A percentile compares a stretch with the other conserved stretches of the same genome.
Conservation (phyloP, 2,329 filamentous ascomycete genomes). For the Dendrostoma leiphaemia region DNA sequence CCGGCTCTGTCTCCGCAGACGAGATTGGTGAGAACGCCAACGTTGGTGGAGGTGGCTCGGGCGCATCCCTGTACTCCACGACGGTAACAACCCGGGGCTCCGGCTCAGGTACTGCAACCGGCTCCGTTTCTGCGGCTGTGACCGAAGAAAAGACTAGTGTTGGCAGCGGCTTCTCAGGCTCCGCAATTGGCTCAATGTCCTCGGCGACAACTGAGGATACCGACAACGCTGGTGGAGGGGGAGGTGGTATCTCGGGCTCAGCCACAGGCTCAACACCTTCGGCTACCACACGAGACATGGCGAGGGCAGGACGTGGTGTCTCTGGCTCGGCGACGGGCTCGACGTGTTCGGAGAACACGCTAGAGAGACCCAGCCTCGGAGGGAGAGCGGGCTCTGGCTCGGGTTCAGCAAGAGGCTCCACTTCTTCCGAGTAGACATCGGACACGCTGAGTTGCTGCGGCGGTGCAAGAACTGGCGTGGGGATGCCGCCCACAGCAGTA, state of each 20-base stretch:
- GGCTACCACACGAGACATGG: constrained; percentile 20
- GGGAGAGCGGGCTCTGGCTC: constrained; percentile 35
- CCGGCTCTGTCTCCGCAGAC: constrained; percentile 19
- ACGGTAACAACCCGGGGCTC: constrained; percentile 2
- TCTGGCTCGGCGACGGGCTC: constrained; percentile 25
- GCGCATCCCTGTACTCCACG: constrained; percentile 7
- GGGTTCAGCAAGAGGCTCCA: constrained; percentile 35
- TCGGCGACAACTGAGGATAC: constrained; percentile 14
- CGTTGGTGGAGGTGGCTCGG: constrained; percentile 9
- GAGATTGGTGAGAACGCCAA: constrained; percentile 16
- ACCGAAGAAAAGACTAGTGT: constrained; percentile 15
- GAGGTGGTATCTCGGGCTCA: constrained; percentile 27
- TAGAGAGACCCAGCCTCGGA: constrained; percentile 31
- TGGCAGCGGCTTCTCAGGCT: constrained; percentile 11
- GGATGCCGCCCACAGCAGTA: constrained; percentile 22
- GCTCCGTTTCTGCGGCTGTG: constrained; percentile 19
- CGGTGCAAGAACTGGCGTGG: constrained; percentile 27
- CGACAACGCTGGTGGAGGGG: constrained; percentile 19
- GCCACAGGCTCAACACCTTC: constrained; percentile 27
- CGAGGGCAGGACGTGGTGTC: constrained; percentile 17
- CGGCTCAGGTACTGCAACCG: constrained; percentile 11
- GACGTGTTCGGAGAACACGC: constrained; percentile 25
- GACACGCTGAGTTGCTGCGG: constrained; percentile 42
- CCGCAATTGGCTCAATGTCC: constrained; percentile 18
- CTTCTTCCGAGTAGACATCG: constrained; percentile 39